Evolutionary conservation across 108 stramenopile species (phyloP), one percentile per base, ranked within the genome.

Genomic region (Asterionellopsis glacialis): DNA sequence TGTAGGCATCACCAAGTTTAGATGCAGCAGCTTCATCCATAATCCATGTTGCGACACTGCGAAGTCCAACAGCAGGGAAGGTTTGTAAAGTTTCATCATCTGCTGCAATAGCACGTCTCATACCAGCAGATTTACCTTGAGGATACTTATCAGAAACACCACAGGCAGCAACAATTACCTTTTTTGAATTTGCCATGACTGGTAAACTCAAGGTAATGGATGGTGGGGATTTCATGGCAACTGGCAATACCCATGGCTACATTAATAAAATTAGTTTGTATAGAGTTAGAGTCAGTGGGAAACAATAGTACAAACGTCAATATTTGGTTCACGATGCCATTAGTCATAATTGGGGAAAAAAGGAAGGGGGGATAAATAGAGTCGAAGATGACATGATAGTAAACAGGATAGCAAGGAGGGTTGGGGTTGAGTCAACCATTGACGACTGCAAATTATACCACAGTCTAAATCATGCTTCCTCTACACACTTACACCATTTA

Each of bases 121-220:
- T 92, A 11, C 74, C 91, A 16, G 41, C 66, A 21, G 79, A 60
- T 61, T 92, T 92, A 6, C 91, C 91, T 33, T 83, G 67, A 11
- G 87, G 91, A 72, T 92, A 92, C 55, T 92, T 92, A 7, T 73
- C 83, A 1, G 68, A 71, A 23, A 82, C 61, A 3, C 91, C 91
- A 39, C 81, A 76, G 0, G 91, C 91, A 10, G 83, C 73, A 11
- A 92, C 80, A n/a, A 92, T 80, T 14, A 80, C 71, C 25, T 68
- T 51, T 38, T 74, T 83, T 0, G 85, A 81, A 11, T 61, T 57
- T 40, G 54, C 52, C 83, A 92, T 92, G 16, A 87, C 85, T 0
- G 91, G 87, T 21, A 92, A 45, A 7, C 81, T 70, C 41, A 92
- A 51, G 14, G 85, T 76, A 44, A 93, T 93, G 51, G 61, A 61